Conservation (phyloP, 352 stramenopile species). For the Phytophthora litchii region DNA sequence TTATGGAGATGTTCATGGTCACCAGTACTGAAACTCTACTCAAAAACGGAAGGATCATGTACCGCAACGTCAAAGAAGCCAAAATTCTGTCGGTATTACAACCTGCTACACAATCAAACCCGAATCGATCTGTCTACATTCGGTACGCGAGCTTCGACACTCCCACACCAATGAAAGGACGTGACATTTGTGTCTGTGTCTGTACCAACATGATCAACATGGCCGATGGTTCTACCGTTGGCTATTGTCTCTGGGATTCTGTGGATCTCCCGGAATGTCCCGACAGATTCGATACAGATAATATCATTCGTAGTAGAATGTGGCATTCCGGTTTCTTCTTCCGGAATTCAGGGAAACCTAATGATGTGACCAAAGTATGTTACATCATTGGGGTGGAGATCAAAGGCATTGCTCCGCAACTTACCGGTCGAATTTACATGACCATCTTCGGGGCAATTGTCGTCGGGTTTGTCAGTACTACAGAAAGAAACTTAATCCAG, state of each 20-base stretch:
- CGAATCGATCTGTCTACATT: slow-evolving; percentile 42
- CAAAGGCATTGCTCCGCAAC: slow-evolving; percentile 22
- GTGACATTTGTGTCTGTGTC: slow-evolving; percentile 41
- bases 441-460: slow-evolving; percentile 49
- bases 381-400: slow-evolving; percentile 51
- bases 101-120: slow-evolving; percentile 21
- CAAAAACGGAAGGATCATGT: slow-evolving; percentile 54
- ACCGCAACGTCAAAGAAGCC: slow-evolving; percentile 56
- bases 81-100: slow-evolving; percentile 50
- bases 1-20: slow-evolving; percentile 59
- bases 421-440: slow-evolving; percentile 46
- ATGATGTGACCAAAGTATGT: slow-evolving; percentile 51
- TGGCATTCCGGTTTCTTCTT: slow-evolving; percentile 53
- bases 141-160: slow-evolving; percentile 46
- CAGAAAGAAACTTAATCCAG: slow-evolving; percentile 36
- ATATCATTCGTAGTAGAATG: slow-evolving; percentile 48
- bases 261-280: slow-evolving; percentile 47
- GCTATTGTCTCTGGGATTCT: slow-evolving; percentile 67
- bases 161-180: slow-evolving; percentile 44
- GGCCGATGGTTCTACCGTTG: slow-evolving; percentile 44
- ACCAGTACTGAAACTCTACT: slow-evolving; percentile 47
- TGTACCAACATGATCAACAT: slow-evolving; percentile 33
- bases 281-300: slow-evolving; percentile 32
- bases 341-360: slow-evolving; percentile 37
- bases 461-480: slow-evolving; percentile 49